Evolutionary conservation across 2,329 filamentous ascomycete genomes (phyloP), one percentile per base, ranked within the genome.

Genomic region (Trichophyton verrucosum): DNA sequence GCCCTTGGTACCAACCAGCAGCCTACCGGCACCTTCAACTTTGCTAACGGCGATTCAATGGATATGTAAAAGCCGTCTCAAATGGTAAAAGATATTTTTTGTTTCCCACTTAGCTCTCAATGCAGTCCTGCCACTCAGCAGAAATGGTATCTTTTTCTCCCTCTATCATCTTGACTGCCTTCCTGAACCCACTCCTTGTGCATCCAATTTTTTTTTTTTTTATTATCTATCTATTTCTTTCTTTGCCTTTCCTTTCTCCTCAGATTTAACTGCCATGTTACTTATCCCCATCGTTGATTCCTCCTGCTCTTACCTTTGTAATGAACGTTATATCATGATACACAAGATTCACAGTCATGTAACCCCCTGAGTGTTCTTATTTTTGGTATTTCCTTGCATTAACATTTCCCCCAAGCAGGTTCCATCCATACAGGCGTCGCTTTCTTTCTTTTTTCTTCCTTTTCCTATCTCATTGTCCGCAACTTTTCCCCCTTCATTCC

Each of bases 11-110:
- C 75, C 69, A 85, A 82, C 71, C 80, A 84, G 69, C 86, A 89
- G 71, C 83, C 87, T 69, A 69, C 73, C 33, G 86, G 88, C 67
- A 88, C 88, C 72, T 99, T 97, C 84, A 96, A 89, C 84, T 99
- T 99, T 74, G 89, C 89, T 74, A 80, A 85, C 64, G 82, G 80
- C 66, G 86, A 88, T 70, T 84, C 83, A 46, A 88, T 88, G 85
- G 86, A 88, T 71, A 89, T 86, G 84, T 86, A 82, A 82, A 75
- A 38, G 15, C 13, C 30, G 11, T 58, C 5, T 17, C 15, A 30
- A 57, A 57, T 61, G 30, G 57, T 24, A 8, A n/a, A 38, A 8
- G 7, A 38, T 7, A 22, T 40, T 57, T 11, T 11, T 11, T 6
- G 13, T 22, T n/a, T n/a, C 40, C 36, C 20, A 20, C 17, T 20